phyloP scores from a whole-genome alignment of 139 green algal species.

The Tetradesmus lagerheimii region DNA sequence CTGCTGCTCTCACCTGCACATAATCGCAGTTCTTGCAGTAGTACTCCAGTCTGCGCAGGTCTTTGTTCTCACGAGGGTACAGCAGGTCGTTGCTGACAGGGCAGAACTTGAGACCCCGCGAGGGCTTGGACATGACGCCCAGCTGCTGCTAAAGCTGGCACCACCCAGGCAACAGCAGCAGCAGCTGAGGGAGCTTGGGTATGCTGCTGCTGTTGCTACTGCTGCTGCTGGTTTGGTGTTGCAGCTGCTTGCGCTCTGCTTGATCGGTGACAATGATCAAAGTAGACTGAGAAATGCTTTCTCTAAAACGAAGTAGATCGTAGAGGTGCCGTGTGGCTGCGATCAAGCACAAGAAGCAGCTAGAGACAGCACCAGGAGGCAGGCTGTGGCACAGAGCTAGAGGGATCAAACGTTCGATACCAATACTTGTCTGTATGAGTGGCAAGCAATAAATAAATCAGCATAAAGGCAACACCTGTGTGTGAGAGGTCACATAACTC shows the following conservation, averaged over 20 bases:
- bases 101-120: constrained; percentile 81
- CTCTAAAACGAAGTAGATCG: no score
- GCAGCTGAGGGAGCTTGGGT: neutral
- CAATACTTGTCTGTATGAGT: no score
- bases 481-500: no score
- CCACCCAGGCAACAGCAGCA: neutral
- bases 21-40: constrained; percentile 90
- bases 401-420: no score
- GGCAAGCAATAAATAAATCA: no score
- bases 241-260: neutral
- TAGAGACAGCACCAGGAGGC: no score
- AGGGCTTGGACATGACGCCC: constrained; percentile 10
- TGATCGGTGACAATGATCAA: no score
- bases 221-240: neutral
- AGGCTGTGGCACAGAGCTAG: no score
- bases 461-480: no score
- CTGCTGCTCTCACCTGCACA: constrained; percentile 59
- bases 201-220: neutral
- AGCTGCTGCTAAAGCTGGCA: neutral
- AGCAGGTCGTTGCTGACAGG: constrained; percentile 92
- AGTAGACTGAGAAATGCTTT: no score
- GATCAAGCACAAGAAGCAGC: no score
- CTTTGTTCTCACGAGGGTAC: constrained; percentile 85
- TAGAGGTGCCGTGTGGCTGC: no score
- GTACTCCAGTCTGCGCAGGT: constrained; percentile 83